Evolutionary conservation across 495 filamentous ascomycete genomes (phyloP), one percentile per base, ranked within the genome.

Genomic region (Penicillium turbatum): DNA sequence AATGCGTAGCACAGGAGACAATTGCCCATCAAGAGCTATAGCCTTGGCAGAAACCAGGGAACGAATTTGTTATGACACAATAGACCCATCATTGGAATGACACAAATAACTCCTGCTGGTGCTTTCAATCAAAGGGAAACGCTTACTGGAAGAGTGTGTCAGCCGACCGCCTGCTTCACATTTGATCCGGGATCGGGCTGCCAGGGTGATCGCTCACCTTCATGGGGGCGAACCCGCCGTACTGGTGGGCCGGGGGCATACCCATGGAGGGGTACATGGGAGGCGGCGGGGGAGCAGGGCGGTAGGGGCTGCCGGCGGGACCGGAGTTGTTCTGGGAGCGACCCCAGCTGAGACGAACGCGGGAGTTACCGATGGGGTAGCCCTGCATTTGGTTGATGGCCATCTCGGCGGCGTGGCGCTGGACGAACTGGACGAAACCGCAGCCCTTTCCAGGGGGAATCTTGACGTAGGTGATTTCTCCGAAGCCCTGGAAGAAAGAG

Each of bases 301-400:
- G 86, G 69, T 99, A 99, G 45, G 93, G 93, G 55, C 95, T 99
- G 55, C 95, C 95, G 51, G 95, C 93, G 50, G 88, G 88, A 48
- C 93, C 93, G 47, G 93, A 97, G 77, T 99, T 99, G 82, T 99
- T 99, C 81, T 99, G 93, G 40, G 87, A 92, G 50, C 93, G 89
- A 51, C 93, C 93, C 93, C 93, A 99, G 63, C 88, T 93, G 58
- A 99, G 82, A 61, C 93, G 89, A 38, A 99, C 93, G 49, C 93
- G 89, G 15, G 93, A 99, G 78, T 99, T 99, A 45, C 93, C 93
- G 62, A 99, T 99, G 35, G 93, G 93, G 72, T 98, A 99, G 34
- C 93, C 93, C 74, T 99, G 93, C 93, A 99, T 99, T 75, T 99
- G 93, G 78, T 99, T 99, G 80, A 99, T 99, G 50, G 93, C 93